Base-by-base conservation (phyloP, 75 land plant species). In the Cryptomeria japonica region DNA sequence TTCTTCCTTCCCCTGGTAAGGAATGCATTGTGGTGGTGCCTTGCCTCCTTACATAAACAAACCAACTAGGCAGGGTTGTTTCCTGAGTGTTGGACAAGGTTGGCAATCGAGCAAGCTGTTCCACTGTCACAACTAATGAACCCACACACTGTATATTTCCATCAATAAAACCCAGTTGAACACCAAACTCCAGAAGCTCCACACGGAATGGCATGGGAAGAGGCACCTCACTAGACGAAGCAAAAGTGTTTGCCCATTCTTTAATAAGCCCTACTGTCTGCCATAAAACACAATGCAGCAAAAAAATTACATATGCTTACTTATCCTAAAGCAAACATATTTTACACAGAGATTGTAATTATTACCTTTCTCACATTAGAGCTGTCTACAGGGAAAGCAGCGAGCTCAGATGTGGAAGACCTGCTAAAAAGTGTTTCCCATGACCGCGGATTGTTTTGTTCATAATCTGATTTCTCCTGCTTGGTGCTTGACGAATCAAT, bases 201-300 rank as follows among this genome's bases (percentile, higher is more conserved):
- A 88, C 92, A 41, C 85, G 64, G 53, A 91, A 91, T 15, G 92
- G 92, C 91, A 91, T 87, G 3, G 92, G 92, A 47, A 91, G 88
- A 49, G 92, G 92, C 13, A 91, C 75, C 77, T 91, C 92, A 76
- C 92, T 91, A 8, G 92, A 90, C 2, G 92, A 91, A 2, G 92
- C 92, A 87, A 91, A 91, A 49, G 91, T 91, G 46, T 72, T 85
- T 55, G 92, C 92, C 92, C 92, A 91, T 49, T 90, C 92, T 86
- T 91, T 88, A 28, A 91, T 53, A 84, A 84, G 58, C 36, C 51
- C 83, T 3, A 90, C 92, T 41, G 85, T 86, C 92, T 91, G 92
- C 80, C 9, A 80, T 22, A 42, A 49, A 15, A 32, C 12, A 42
- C 46, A 5, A 25, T 80, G 49, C 83, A 80, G 41, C 22, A 41